Conservation (phyloP, 495 filamentous ascomycete species). For the Aspergillus sclerotioniger region DNA sequence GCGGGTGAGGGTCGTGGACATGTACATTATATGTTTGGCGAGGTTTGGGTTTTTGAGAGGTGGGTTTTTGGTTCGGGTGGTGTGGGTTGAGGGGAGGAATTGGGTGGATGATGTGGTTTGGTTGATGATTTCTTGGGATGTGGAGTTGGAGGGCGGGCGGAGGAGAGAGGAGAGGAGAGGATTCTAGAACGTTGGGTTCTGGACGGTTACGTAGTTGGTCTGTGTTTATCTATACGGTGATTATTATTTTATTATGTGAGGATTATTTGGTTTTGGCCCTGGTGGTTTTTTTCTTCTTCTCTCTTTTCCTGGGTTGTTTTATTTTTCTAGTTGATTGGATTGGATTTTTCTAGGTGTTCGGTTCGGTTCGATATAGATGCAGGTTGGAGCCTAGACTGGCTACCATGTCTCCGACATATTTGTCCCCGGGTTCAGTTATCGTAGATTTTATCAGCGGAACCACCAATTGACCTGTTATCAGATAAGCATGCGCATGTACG, state of each 20-base stretch:
- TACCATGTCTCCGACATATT: background rate
- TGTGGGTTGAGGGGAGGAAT: conserved; percentile 19
- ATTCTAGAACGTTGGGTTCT: conserved; percentile 30
- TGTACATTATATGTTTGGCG: conserved; percentile 1
- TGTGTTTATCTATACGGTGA: no score
- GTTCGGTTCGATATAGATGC: no score
- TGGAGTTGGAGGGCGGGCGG: background rate
- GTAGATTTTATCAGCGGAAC: conserved; percentile 59
- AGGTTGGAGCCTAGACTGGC: no score
- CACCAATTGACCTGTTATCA: conserved; percentile 79
- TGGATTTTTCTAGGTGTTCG: no score
- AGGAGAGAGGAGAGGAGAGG: conserved; percentile 14
- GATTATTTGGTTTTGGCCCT: no score
- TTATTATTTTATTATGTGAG: no score
- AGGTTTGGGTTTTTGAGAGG: conserved; percentile 7
- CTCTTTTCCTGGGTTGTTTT: no score
- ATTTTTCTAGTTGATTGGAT: no score
- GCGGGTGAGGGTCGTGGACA: conserved; percentile 16
- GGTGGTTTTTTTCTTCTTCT: no score
- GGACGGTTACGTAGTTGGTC: no score
- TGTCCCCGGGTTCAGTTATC: background rate
- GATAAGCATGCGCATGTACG: conserved; percentile 26
- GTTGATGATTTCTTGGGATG: conserved; percentile 7
- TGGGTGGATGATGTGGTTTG: background rate
- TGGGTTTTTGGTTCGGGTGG: conserved; percentile 13